Conservation (phyloP, 169 alveolate species). For the Plasmodium malariae region DNA sequence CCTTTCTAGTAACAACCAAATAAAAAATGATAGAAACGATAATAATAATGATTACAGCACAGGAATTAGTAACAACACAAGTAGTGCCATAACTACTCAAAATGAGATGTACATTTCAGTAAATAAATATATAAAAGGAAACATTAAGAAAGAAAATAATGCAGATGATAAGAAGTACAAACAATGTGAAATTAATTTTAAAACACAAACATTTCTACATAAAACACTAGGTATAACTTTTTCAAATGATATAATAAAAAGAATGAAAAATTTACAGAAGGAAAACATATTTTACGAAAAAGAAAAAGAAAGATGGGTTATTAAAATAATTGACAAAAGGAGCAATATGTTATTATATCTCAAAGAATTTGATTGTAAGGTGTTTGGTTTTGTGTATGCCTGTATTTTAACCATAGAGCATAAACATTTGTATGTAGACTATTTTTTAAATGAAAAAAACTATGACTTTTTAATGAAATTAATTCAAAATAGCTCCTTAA, state of each 20-base stretch:
- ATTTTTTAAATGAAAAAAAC: slow-evolving; percentile 59
- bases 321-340: slow-evolving; percentile 36
- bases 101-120: background rate
- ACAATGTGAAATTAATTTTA: background rate
- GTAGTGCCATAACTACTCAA: background rate
- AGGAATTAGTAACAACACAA: background rate
- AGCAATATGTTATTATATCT: slow-evolving; percentile 44
- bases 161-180: background rate
- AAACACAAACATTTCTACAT: slow-evolving; percentile 24
- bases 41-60: background rate
- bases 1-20: background rate
- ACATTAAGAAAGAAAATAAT: background rate
- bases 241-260: slow-evolving; percentile 33
- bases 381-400: slow-evolving; percentile 71
- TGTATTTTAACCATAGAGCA: slow-evolving; percentile 67
- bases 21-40: background rate
- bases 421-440: slow-evolving; percentile 64
- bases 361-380: slow-evolving; percentile 72
- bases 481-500: slow-evolving; percentile 32
- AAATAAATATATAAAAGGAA: background rate
- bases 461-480: slow-evolving; percentile 31
- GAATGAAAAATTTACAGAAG: slow-evolving; percentile 38
- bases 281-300: slow-evolving; percentile 69
- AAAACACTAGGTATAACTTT: slow-evolving; percentile 24
- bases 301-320: slow-evolving; percentile 74